These are phyloP conservation scores for Aspergillus sparsus DNA, from an alignment of 495 filamentous ascomycete genomes.

Conservation along the genomic window DNA sequence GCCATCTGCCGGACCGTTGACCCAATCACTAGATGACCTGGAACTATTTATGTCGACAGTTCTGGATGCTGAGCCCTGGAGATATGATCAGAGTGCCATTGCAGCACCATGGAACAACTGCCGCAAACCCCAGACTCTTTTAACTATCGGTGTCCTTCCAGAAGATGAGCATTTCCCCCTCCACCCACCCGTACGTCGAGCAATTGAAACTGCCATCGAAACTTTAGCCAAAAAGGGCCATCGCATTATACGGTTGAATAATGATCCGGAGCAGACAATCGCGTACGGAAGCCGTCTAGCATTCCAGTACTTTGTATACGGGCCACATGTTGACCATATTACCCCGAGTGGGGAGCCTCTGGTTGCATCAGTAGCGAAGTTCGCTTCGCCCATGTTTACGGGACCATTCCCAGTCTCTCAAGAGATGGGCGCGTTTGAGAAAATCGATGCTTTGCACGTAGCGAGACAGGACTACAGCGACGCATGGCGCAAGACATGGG, in stretches of 20 bases:
- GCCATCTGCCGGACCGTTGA: slow-evolving; percentile 38
- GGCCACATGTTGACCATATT: slow-evolving; percentile 30
- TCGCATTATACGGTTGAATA: slow-evolving; percentile 42
- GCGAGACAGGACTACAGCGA: slow-evolving; percentile 15
- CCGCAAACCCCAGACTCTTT: slow-evolving; percentile 14
- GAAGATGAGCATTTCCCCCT: slow-evolving; percentile 55
- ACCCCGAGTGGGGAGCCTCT: slow-evolving; percentile 32
- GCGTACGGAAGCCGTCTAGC: slow-evolving; percentile 32
- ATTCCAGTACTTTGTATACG: slow-evolving; percentile 36
- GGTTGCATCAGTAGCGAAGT: slow-evolving; percentile 21
- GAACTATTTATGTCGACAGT: slow-evolving; percentile 34
- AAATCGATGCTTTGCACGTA: slow-evolving; percentile 21
- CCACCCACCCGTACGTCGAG: slow-evolving; percentile 53
- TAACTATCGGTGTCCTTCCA: slow-evolving; percentile 54
- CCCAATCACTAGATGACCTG: slow-evolving; percentile 35
- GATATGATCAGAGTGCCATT: slow-evolving; percentile 21
- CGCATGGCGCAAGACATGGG: slow-evolving; percentile 27
- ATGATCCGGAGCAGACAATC: slow-evolving; percentile 8
- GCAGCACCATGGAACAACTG: slow-evolving; percentile 23
- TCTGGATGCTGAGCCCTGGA: slow-evolving; percentile 20
- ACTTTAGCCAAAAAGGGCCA: slow-evolving; percentile 42
- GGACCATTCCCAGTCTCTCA: slow-evolving; percentile 19
- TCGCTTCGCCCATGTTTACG: slow-evolving; percentile 32
- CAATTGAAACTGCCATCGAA: slow-evolving; percentile 47
- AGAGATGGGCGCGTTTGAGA: slow-evolving; percentile 18